Evolutionary conservation across 2,329 filamentous ascomycete genomes (phyloP), one percentile per base, ranked within the genome.

Genomic region (Penicillium sp.): DNA sequence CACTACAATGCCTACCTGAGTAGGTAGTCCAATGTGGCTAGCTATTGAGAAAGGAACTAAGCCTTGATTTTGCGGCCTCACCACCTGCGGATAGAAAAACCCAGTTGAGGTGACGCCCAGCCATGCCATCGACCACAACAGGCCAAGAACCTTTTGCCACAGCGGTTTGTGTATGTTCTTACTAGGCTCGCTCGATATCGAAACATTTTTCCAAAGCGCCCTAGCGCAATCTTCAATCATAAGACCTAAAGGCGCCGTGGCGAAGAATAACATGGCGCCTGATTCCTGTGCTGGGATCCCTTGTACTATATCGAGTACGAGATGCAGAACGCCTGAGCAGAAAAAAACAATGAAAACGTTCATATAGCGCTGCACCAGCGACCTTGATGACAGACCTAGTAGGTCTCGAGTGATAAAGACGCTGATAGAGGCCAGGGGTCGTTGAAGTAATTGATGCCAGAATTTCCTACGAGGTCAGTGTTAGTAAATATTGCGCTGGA

Each of bases 191-290:
- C 35, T 47, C 9, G 32, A 26, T 1, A 16, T 43, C 5, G 34
- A 51, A 19, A 38, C 34, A 23, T 1, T n/a, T 16, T 6, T 26
- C 58, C 58, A 68, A 10, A 63, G 9, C 7, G 23, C 44, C 36
- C 66, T 63, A n/a, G 66, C 34, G 0, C 16, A 23, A 52, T 71
- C 67, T 48, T 71, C 69, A 13, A 70, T 51, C 53, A 69, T 62
- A n/a, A 69, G 60, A 0, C 63, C 69, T 1, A 64, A 13, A 9
- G 60, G 53, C 19, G 63, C 61, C 2, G 57, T 53, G 27, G 34
- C 32, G 40, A 70, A 71, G 43, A 68, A 71, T 4, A 53, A 27
- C 42, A 66, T 19, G 3, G 64, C 53, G 2, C 66, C 61, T 3
- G 61, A 65, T 7, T 55, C 44, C 26, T 53, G 44, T 4, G 47